Conservation (phyloP, 179 eudicot genomes). For the Beta macrorhiza region DNA sequence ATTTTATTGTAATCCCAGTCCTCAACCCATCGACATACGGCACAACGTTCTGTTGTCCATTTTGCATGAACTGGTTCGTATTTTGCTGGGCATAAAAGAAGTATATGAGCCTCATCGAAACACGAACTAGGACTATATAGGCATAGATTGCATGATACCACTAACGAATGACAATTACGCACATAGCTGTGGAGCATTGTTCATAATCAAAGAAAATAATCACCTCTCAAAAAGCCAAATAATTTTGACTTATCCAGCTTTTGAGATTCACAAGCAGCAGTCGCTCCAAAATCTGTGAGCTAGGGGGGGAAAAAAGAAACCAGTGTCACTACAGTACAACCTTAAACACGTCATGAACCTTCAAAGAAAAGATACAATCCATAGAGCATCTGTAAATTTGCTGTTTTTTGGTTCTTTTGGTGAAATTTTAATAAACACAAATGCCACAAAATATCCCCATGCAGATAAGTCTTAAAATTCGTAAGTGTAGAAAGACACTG, state of each 20-base stretch:
- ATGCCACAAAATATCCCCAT: neutral
- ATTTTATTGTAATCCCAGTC: slow-evolving; percentile 90
- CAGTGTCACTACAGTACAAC: slow-evolving; percentile 11
- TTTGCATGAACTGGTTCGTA: slow-evolving; percentile 69
- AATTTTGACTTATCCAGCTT: slow-evolving; percentile 61
- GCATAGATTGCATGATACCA: neutral
- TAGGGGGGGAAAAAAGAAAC: slow-evolving; percentile 36
- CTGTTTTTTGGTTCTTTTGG: neutral
- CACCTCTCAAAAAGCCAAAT: slow-evolving; percentile 65
- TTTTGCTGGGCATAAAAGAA: slow-evolving; percentile 38
- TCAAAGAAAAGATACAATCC: neutral
- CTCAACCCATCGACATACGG: slow-evolving; percentile 89
- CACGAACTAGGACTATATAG: neutral
- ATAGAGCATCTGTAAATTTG: neutral
- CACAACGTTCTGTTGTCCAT: slow-evolving; percentile 96
- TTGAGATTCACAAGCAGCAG: slow-evolving; percentile 35
- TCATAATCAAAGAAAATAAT: neutral
- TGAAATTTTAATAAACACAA: neutral
- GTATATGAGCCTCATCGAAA: neutral
- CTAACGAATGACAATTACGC: neutral
- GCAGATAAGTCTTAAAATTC: neutral
- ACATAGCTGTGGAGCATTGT: neutral
- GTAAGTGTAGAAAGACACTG: neutral
- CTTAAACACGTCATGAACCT: neutral
- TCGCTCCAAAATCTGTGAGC: slow-evolving; percentile 53